Conservation (phyloP, 2,329 filamentous ascomycete genomes). For the Claviceps capensis region DNA sequence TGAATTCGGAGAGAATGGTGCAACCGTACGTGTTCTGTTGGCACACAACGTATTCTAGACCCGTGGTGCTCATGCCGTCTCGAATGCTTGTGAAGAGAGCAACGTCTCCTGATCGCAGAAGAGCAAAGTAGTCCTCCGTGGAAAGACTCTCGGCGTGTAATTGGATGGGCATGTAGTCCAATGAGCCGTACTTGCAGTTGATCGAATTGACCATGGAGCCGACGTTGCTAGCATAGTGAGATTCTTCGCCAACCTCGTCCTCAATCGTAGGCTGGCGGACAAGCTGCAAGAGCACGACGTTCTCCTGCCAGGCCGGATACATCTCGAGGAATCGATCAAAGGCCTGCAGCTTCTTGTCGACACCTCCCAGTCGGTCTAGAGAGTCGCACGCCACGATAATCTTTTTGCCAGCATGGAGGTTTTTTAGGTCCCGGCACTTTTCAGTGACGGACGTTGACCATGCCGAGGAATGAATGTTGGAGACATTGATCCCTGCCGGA, state of each 20-base stretch:
- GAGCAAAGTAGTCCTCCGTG: conserved; percentile 81
- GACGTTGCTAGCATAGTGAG: conserved; percentile 72
- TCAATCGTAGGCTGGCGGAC: conserved; percentile 69
- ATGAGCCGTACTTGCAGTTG: conserved; percentile 76
- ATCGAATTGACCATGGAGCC: conserved; percentile 81
- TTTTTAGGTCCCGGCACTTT: conserved; percentile 56
- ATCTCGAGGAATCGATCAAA: conserved; percentile 82
- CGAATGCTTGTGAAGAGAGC: conserved; percentile 88
- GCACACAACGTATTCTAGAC: conserved; percentile 83
- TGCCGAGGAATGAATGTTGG: conserved; percentile 58
- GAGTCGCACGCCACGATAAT: conserved; percentile 88
- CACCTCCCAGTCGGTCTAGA: conserved; percentile 80
- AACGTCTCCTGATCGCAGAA: conserved; percentile 76
- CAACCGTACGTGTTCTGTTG: conserved; percentile 78
- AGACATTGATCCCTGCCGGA: conserved; percentile 58
- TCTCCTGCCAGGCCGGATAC: conserved; percentile 79
- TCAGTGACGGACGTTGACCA: conserved; percentile 58
- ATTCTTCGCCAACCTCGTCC: conserved; percentile 62
- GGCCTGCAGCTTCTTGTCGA: conserved; percentile 83
- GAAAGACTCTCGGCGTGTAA: conserved; percentile 87
- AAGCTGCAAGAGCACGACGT: conserved; percentile 85
- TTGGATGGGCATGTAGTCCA: conserved; percentile 82
- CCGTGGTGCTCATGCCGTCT: conserved; percentile 97
- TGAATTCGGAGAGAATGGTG: conserved; percentile 92
- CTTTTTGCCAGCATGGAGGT: conserved; percentile 71